Percentiles rank a stretch among this genome's conserved stretches.
Evolutionary conservation across 2,329 filamentous ascomycete species (phyloP).

Genomic region (Aspergillus carbonarius): DNA sequence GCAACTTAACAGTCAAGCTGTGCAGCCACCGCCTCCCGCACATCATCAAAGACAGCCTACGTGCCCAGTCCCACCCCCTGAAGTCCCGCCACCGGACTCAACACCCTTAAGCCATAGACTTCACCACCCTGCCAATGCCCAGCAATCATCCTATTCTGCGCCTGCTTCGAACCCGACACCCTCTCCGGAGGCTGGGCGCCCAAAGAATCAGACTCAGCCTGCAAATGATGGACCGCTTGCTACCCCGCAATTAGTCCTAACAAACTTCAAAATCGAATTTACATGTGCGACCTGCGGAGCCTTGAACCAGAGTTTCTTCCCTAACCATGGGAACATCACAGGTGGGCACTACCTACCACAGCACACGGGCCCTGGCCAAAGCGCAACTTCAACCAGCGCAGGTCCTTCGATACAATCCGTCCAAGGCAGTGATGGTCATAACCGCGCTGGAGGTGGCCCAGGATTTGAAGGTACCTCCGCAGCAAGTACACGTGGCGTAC

Average conservation of each 20-base stretch:
- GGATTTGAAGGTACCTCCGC: constrained; percentile 24
- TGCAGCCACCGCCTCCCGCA: constrained; percentile 16
- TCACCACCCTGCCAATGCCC: constrained; percentile 23
- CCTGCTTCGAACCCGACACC: constrained; percentile 20
- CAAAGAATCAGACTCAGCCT: constrained; percentile 26
- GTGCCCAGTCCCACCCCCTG: constrained; percentile 16
- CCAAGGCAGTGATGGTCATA: constrained; percentile 15
- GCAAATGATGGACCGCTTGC: constrained; percentile 25
- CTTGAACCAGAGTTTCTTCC: constrained; percentile 40
- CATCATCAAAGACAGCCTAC: constrained; percentile 18
- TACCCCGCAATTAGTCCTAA: constrained; percentile 32
- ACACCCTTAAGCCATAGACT: constrained; percentile 22
- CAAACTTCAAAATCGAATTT: constrained; percentile 43
- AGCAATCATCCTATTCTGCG: constrained; percentile 25
- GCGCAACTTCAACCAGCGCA: constrained; percentile 17
- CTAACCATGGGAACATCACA: constrained; percentile 38
- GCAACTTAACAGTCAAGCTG: constrained; percentile 20
- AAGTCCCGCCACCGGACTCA: constrained; percentile 25
- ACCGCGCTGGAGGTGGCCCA: constrained; percentile 21
- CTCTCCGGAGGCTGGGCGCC: constrained; percentile 19
- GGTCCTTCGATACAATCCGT: constrained; percentile 20
- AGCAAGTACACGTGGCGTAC: constrained; percentile 27
- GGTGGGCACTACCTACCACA: constrained; percentile 29
- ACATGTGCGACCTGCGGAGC: constrained; percentile 40
- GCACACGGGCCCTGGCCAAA: constrained; percentile 22